A percentile compares a stretch with the other conserved stretches of the same genome.
Conservation (phyloP, 2,329 filamentous ascomycete species). For the Penicillium sp. region DNA sequence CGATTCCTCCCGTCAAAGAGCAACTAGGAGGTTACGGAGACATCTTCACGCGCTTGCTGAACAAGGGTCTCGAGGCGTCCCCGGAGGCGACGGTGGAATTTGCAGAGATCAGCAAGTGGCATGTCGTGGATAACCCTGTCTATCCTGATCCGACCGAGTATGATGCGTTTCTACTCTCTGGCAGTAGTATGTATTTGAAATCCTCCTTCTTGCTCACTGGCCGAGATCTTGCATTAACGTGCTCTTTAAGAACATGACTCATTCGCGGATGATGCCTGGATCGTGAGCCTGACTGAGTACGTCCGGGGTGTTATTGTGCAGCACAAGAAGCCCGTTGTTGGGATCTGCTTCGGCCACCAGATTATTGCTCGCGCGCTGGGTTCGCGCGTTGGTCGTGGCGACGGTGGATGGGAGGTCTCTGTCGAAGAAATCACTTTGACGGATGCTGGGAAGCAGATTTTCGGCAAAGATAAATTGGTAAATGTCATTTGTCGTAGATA, state of each 20-base stretch:
- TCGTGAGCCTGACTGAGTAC: constrained; percentile 47
- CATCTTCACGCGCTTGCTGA: constrained; percentile 31
- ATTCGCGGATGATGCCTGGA: constrained; percentile 50
- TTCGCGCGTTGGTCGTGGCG: constrained; percentile 41
- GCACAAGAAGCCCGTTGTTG: constrained; percentile 40
- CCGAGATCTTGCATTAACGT: not conserved
- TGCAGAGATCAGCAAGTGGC: constrained; percentile 23
- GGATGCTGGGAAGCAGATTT: constrained; percentile 44
- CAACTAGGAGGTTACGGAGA: constrained; percentile 28
- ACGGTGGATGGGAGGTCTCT: constrained; percentile 51
- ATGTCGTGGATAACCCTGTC: constrained; percentile 26
- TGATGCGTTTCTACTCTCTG: constrained; percentile 33
- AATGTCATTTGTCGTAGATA: not conserved
- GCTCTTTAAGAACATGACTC: constrained; percentile 38
- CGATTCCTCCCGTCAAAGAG: constrained; percentile 26
- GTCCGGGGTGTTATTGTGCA: constrained; percentile 31
- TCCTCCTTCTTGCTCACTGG: not conserved
- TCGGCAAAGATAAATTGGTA: constrained; percentile 34
- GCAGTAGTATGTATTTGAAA: constrained; percentile 30
- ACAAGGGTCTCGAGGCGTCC: constrained; percentile 18
- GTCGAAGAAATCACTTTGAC: constrained; percentile 47
- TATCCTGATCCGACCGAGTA: constrained; percentile 27
- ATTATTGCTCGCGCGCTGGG: constrained; percentile 50
- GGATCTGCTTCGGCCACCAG: constrained; percentile 55
- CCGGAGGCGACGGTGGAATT: constrained; percentile 2